A percentile compares a stretch with the other conserved stretches of the same genome.
Conservation (phyloP, 352 stramenopile species). For the Pythium dissotocum region DNA sequence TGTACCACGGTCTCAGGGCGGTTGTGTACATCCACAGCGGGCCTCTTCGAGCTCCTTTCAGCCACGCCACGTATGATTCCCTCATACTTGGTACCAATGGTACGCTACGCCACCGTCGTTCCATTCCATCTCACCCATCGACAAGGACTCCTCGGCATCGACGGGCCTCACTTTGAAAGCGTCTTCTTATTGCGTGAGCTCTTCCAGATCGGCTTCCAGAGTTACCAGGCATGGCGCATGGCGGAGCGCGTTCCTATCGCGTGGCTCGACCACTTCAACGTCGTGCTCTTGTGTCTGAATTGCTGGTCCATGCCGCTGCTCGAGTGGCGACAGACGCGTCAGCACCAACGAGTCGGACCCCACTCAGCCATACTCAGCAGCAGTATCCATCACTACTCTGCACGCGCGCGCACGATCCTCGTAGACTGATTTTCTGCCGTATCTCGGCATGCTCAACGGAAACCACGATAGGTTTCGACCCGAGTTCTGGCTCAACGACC, state of each 20-base stretch:
- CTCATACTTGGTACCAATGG: no score
- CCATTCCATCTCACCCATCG: background rate
- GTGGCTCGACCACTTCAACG: background rate
- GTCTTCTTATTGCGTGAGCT: background rate
- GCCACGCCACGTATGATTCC: no score
- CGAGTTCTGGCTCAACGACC: background rate
- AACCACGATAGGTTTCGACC: background rate
- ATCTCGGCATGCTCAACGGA: background rate
- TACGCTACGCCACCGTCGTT: no score
- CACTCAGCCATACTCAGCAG: background rate
- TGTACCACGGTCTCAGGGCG: no score
- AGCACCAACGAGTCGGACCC: no score
- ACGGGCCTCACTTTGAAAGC: background rate
- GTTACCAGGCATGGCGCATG: background rate
- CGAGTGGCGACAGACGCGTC: background rate
- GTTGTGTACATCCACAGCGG: no score
- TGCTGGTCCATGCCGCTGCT: background rate
- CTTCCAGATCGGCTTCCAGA: slow-evolving; percentile 3
- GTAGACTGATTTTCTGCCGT: background rate
- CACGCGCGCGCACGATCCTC: no score
- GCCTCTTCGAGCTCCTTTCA: no score
- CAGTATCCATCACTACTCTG: no score
- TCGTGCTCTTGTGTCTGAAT: background rate
- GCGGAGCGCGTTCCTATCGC: background rate
- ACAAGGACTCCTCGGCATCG: background rate